These are phyloP conservation scores for Ceratocystis lukuohia DNA, from an alignment of 2,329 filamentous ascomycete genomes.

Conservation along the genomic window DNA sequence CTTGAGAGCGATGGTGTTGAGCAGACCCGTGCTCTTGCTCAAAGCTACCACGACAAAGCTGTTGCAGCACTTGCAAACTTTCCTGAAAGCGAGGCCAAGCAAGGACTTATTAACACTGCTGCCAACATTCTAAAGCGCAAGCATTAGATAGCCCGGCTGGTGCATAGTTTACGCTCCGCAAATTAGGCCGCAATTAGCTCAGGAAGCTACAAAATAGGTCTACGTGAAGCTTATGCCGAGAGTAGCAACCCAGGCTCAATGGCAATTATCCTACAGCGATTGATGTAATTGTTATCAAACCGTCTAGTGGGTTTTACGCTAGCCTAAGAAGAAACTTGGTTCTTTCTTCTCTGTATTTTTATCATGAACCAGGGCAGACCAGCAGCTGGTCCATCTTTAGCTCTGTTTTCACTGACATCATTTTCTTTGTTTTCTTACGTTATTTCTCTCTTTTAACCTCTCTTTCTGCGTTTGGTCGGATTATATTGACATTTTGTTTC, in stretches of 20 bases:
- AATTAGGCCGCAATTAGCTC: not conserved
- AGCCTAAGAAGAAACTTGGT: not conserved
- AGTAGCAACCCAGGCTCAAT: no score
- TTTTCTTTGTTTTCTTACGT: slow-evolving; percentile 16
- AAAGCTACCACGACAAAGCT: slow-evolving; percentile 81
- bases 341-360: slow-evolving; percentile 11
- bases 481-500: slow-evolving; percentile 17
- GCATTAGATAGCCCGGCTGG: slow-evolving; percentile 42
- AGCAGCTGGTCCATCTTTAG: not conserved
- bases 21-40: slow-evolving; percentile 78
- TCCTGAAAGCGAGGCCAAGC: slow-evolving; percentile 89
- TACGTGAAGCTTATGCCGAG: no score
- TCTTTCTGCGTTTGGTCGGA: slow-evolving; percentile 2
- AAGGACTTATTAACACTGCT: slow-evolving; percentile 85
- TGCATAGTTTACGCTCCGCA: not conserved
- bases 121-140: slow-evolving; percentile 77
- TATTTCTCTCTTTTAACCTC: slow-evolving; percentile 4
- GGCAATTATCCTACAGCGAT: no score
- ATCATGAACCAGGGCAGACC: not conserved
- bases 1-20: slow-evolving; percentile 74
- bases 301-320: not conserved
- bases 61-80: slow-evolving; percentile 72
- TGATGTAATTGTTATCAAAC: no score
- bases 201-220: no score
- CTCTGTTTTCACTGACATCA: not conserved